Base-by-base conservation (phyloP, 306 rosid species). In the Parietaria judaica region DNA sequence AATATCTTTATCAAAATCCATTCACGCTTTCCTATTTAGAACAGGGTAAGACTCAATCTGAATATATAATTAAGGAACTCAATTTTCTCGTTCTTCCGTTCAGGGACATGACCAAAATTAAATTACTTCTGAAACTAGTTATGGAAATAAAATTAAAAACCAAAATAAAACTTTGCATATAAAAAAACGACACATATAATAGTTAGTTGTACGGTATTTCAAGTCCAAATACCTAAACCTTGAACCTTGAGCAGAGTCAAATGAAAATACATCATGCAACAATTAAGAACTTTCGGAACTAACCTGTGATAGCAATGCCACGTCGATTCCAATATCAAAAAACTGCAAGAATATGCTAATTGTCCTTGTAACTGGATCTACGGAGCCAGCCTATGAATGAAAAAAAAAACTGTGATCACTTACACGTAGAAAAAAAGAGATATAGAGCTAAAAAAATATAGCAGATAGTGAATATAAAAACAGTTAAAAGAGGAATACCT, bases 271-370 rank as follows among this genome's bases (percentile, higher is more conserved):
- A 16, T 11, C 16, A n/a, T 31, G 36, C 31, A 11, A 17, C 36
- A 6, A 1, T 31, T 8, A 62, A 56, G 50, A 58, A 67, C 51
- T 34, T 51, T 48, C 54, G 55, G 46, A 57, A 8, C 84, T 74
- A 71, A 91, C 98, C 98, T 92, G 99, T 60, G 99, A 92, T 53
- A 92, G 73, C 66, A 92, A 67, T 41, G 99, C 78, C n/a, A 86
- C 96, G 69, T 92, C 76, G 73, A 88, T 92, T 74, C 99, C 99
- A 56, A 92, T 92, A 77, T 92, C 99, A 71, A 92, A 92, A 77
- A 84, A 86, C 84, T 88, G 94, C 75, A 88, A 80, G 81, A 82
- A 92, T 82, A 92, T 80, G 77, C 80, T 86, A 61, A 92, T 88
- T 14, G 81, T 79, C 85, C 65, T 86, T 14, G 99, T 92, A 69